phyloP scores from a whole-genome alignment of 257 asterid species.

The Nicotiana tomentosiformis region DNA sequence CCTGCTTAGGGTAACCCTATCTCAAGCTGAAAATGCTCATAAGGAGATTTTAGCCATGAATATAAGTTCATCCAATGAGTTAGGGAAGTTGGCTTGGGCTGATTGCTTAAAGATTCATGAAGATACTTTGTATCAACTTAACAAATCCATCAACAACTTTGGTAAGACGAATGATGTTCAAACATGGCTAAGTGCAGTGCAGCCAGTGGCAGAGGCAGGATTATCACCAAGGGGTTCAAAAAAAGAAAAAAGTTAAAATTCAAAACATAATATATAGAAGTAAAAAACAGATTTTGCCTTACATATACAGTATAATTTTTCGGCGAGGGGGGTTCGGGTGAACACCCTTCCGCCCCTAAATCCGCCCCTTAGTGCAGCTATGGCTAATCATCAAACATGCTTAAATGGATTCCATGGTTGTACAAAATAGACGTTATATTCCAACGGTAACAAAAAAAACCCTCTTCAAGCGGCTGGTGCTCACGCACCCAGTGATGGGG shows the following conservation, averaged over 20 bases:
- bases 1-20: conserved; percentile 28
- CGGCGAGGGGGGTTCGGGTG: no score
- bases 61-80: conserved; percentile 26
- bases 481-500: no score
- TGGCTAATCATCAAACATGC: background rate
- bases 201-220: no score
- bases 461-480: no score
- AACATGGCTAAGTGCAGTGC: background rate
- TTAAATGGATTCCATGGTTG: background rate
- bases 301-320: no score
- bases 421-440: no score
- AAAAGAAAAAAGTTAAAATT: no score
- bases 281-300: no score
- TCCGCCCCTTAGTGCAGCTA: background rate
- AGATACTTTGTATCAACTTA: conserved; percentile 37
- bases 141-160: background rate
- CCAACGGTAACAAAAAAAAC: no score
- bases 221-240: no score
- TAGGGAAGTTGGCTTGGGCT: conserved; percentile 39
- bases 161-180: background rate
- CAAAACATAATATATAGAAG: no score
- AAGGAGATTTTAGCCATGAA: conserved; percentile 31
- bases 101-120: conserved; percentile 49
- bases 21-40: conserved; percentile 33
- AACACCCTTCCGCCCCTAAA: no score